These are phyloP conservation scores for Cenchrus purpureus DNA, from an alignment of 176 grass and related monocot species.

Conservation along the genomic window DNA sequence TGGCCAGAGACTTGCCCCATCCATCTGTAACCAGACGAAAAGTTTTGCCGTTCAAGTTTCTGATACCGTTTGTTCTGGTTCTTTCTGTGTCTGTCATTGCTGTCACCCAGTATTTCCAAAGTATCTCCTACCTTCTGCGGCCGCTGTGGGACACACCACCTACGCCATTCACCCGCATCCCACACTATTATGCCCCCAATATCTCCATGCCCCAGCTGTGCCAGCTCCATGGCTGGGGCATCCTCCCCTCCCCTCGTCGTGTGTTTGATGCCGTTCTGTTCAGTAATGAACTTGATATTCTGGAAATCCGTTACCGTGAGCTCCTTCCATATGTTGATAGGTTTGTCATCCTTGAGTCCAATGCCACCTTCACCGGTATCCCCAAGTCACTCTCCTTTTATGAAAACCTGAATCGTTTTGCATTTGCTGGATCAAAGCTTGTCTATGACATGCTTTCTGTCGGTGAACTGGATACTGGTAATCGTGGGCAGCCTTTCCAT, in stretches of 20 bases:
- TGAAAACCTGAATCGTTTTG: slow-evolving; percentile 59
- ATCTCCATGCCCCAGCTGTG: slow-evolving; percentile 70
- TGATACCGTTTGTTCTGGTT: slow-evolving; percentile 53
- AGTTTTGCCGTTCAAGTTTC: slow-evolving; percentile 28
- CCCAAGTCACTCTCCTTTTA: slow-evolving; percentile 67
- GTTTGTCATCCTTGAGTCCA: slow-evolving; percentile 91
- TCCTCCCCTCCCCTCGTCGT: slow-evolving; percentile 64
- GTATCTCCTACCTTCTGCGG: slow-evolving; percentile 79
- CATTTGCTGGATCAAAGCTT: slow-evolving; percentile 72
- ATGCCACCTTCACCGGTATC: slow-evolving; percentile 83
- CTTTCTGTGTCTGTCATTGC: slow-evolving; percentile 51
- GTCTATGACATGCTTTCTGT: slow-evolving; percentile 69
- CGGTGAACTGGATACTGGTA: slow-evolving; percentile 17
- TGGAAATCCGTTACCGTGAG: slow-evolving; percentile 82
- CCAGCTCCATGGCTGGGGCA: slow-evolving; percentile 75
- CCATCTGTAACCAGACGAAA: slow-evolving; percentile 33
- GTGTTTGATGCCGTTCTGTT: slow-evolving; percentile 88
- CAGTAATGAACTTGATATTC: slow-evolving; percentile 89
- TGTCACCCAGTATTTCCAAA: slow-evolving; percentile 57
- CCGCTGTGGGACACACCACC: slow-evolving; percentile 90
- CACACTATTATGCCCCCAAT: slow-evolving; percentile 82
- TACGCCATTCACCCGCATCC: slow-evolving; percentile 67
- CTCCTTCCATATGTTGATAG: slow-evolving; percentile 74
- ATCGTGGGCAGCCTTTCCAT: slow-evolving; percentile 56
- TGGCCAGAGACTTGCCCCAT: slow-evolving; percentile 45